Percentiles rank a stretch among this genome's conserved stretches.
Conservation (phyloP, 148 eudicot species). For the Diospyros kaki region DNA sequence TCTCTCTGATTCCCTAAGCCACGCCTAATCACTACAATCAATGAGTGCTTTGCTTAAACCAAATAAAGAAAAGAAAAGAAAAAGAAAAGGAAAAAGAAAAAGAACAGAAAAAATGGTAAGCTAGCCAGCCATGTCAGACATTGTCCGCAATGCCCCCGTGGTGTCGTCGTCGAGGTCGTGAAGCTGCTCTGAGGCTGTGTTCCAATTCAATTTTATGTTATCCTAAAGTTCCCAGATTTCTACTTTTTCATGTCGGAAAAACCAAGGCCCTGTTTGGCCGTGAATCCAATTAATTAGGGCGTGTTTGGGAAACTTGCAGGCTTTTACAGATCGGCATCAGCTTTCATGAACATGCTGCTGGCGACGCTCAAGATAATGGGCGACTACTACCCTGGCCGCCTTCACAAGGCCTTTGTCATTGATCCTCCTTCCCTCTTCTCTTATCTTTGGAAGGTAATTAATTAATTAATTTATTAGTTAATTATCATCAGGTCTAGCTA, state of each 20-base stretch:
- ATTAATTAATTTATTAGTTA: too few species aligned
- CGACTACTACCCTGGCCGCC: slow-evolving; percentile 80
- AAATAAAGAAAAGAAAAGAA: slow-evolving; percentile 5
- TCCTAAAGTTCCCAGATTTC: slow-evolving; percentile 10
- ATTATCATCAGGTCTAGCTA: too few species aligned
- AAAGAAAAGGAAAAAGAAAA: too few species aligned
- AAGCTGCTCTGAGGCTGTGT: neutral
- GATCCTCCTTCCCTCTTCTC: slow-evolving; percentile 91
- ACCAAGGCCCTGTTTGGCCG: too few species aligned
- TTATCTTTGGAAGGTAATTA: slow-evolving; percentile 86
- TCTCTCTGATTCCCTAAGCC: slow-evolving; percentile 26
- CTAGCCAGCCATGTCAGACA: slow-evolving; percentile 11
- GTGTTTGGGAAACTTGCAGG: slow-evolving; percentile 39
- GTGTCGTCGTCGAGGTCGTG: slow-evolving; percentile 21
- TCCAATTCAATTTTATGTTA: neutral
- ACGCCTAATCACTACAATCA: slow-evolving; percentile 36
- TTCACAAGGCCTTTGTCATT: slow-evolving; percentile 77
- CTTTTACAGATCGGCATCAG: slow-evolving; percentile 87
- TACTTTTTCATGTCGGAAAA: slow-evolving; percentile 12
- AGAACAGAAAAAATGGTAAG: too few species aligned
- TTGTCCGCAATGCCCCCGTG: slow-evolving; percentile 37
- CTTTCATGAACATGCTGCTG: slow-evolving; percentile 78
- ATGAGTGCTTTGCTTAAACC: slow-evolving; percentile 7
- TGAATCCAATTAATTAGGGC: too few species aligned
- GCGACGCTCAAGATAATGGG: slow-evolving; percentile 72